Evolutionary conservation across 2,329 filamentous ascomycete genomes (phyloP), one percentile per base, ranked within the genome.

Genomic region (Fusarium chaquense): DNA sequence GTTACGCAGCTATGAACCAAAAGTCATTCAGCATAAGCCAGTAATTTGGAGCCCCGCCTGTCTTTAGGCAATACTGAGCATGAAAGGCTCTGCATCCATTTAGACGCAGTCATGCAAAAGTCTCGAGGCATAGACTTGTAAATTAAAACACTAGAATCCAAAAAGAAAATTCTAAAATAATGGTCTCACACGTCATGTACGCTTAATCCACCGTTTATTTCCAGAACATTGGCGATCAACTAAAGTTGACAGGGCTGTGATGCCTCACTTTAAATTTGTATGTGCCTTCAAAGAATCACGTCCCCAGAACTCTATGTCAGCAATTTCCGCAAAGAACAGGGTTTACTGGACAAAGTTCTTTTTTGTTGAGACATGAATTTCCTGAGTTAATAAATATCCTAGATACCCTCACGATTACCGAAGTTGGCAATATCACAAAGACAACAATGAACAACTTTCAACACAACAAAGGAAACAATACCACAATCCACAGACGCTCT

Each of bases 391-490:
- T 30, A 30, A 30, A 30, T 30, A 30, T 30, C 28, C 28, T 30
- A 30, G 28, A 30, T 30, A 11, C 28, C 43, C 13, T 50, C 47
- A 50, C 16, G 24, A 35, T 50, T 50, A 50, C 47, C 47, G 47
- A 50, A 36, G 33, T 35, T 50, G 47, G 47, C 47, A 50, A 50
- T 50, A 50, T 50, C 47, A 36, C 32, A 33, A n/a, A 33, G 30
- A 24, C 32, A n/a, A 26, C 24, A 33, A 50, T 24, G 15, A 30
- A 30, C 28, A 30, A 11, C 28, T 30, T 30, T 30, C 28, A 15
- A 35, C 43, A 26, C 36, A 11, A 40, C 36, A 40, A 40, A 20
- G 36, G 11, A 40, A 22, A 36, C 18, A 50, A 20, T 9, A 30
- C 28, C 8, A 30, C 28, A 11, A 30, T 30, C 28, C 10, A 30